phyloP scores from a whole-genome alignment of 2,329 filamentous ascomycete genomes.

The Pseudonectria buxi region DNA sequence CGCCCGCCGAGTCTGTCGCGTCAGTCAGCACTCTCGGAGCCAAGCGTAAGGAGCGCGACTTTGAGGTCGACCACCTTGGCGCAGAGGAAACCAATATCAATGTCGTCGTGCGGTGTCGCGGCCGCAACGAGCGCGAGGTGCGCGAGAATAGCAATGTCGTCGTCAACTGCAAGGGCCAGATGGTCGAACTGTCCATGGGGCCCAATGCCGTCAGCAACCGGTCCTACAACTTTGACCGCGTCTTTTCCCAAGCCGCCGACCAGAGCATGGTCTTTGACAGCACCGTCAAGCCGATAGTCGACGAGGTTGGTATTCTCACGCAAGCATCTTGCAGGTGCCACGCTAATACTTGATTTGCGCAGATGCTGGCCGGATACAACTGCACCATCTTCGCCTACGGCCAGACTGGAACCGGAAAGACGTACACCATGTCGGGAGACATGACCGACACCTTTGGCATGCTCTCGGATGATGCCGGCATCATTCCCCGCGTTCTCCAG shows the following conservation, averaged over 20 bases:
- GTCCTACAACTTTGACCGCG: conserved; percentile 92
- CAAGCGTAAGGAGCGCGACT: conserved; percentile 86
- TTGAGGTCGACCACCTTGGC: conserved; percentile 55
- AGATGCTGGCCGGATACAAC: conserved; percentile 94
- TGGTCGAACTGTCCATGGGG: conserved; percentile 84
- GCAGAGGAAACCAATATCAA: conserved; percentile 93
- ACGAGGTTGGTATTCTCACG: conserved; percentile 58
- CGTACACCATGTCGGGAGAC: conserved; percentile 98
- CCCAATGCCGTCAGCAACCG: conserved; percentile 91
- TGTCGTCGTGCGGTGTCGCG: conserved; percentile 90
- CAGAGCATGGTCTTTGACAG: conserved; percentile 94
- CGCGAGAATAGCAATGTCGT: conserved; percentile 93
- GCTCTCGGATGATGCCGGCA: conserved; percentile 84
- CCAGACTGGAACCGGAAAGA: conserved; percentile 96
- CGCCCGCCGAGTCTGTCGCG: conserved; percentile 62
- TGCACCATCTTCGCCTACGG: conserved; percentile 99
- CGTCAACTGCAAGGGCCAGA: conserved; percentile 76
- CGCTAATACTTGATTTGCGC: conserved; percentile 5
- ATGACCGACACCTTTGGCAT: conserved; percentile 83
- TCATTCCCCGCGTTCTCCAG: conserved; percentile 86
- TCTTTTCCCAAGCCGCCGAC: conserved; percentile 91
- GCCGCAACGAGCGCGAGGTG: conserved; percentile 86
- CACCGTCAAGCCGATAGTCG: conserved; percentile 84
- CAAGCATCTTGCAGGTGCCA: too few relatives aligned
- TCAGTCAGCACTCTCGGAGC: conserved; percentile 54